Conservation (phyloP, 2,329 filamentous ascomycete genomes). For the Penicillium decumbens region DNA sequence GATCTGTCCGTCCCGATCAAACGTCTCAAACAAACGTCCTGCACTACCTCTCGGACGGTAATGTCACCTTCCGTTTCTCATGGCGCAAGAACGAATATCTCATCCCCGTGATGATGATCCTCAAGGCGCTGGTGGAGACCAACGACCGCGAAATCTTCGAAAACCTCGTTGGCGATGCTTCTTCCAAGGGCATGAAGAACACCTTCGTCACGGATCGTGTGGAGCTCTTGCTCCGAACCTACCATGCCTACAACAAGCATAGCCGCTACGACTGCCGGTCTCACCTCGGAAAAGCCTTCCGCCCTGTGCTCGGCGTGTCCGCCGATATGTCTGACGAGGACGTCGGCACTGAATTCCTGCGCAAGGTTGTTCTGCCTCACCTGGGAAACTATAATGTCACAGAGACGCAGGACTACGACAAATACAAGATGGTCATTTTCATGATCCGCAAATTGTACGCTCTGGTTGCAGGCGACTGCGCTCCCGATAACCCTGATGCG, state of each 20-base stretch:
- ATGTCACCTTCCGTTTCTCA: constrained; percentile 94
- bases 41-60: constrained; percentile 92
- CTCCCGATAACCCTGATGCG: constrained; percentile 92
- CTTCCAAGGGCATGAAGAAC: constrained; percentile 73
- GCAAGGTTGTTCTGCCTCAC: constrained; percentile 86
- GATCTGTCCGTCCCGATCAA: constrained; percentile 92
- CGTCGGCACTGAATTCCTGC: constrained; percentile 83
- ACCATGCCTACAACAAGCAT: constrained; percentile 84
- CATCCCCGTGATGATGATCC: constrained; percentile 92
- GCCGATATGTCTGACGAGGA: constrained; percentile 83
- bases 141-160: constrained; percentile 97
- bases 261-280: constrained; percentile 75
- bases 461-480: constrained; percentile 85
- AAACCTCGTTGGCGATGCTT: constrained; percentile 73
- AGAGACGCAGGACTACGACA: constrained; percentile 78
- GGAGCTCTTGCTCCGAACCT: constrained; percentile 84
- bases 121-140: constrained; percentile 91
- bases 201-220: constrained; percentile 94
- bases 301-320: constrained; percentile 76
- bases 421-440: constrained; percentile 89
- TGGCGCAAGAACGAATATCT: constrained; percentile 97
- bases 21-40: constrained; percentile 96
- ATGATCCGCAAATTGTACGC: constrained; percentile 96
- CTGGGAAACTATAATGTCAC: constrained; percentile 81
- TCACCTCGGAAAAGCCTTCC: constrained; percentile 86